A percentile compares a stretch with the other conserved stretches of the same genome.
These are phyloP conservation scores for Scenedesmus sp. DNA, from an alignment of 163 green algal species.

Conservation along the genomic window DNA sequence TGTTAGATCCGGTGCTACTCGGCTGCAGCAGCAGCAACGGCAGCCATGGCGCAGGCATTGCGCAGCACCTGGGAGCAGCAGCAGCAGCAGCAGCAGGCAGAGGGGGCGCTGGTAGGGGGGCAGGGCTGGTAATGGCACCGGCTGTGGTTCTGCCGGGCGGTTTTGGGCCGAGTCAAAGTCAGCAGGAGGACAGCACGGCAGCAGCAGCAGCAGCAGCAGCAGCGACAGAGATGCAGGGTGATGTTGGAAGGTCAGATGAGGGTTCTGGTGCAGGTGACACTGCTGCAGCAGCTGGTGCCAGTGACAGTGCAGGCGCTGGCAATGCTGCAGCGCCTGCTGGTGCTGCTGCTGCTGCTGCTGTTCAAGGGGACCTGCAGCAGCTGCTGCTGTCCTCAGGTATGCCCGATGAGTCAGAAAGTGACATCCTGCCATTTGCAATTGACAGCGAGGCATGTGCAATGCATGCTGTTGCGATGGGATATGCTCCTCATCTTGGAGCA, in stretches of 20 bases:
- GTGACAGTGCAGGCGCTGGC: neutral
- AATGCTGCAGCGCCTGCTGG: neutral
- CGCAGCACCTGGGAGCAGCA: neutral
- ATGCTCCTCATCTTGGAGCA: neutral
- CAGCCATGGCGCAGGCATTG: neutral
- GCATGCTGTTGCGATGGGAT: neutral
- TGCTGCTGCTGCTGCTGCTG: neutral
- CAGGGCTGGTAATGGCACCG: neutral
- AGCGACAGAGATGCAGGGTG: neutral
- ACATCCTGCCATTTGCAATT: conserved; percentile 46
- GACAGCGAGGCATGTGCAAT: conserved; percentile 2
- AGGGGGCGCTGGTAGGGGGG: neutral
- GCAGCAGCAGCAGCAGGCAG: neutral
- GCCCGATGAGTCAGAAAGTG: conserved; percentile 41
- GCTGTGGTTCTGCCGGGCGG: conserved; percentile 37
- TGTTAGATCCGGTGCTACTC: conserved; percentile 36
- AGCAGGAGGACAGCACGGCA: neutral
- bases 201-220: conserved; percentile 4
- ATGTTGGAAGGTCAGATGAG: neutral
- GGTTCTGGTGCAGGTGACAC: neutral
- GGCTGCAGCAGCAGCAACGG: conserved; percentile 43
- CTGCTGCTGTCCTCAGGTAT: neutral
- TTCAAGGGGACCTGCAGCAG: neutral
- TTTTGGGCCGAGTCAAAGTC: neutral
- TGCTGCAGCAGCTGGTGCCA: neutral